phyloP scores from a whole-genome alignment of 106 monocot species.

The Vanilla planifolia region DNA sequence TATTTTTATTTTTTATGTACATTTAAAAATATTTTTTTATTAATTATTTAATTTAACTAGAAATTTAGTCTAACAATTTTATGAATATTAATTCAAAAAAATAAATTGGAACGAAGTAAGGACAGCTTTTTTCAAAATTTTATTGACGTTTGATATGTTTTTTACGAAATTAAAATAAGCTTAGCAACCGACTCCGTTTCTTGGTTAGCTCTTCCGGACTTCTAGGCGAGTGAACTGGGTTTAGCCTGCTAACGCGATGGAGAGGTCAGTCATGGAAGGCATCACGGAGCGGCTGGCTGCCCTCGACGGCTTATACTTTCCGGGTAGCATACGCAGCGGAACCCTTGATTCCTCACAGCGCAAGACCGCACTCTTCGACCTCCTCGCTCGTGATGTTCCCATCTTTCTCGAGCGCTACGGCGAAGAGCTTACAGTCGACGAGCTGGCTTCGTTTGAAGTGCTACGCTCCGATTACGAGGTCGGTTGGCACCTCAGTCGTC shows the following conservation, averaged over 20 bases:
- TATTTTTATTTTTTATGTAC: too few species aligned
- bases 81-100: too few species aligned
- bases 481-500: slow-evolving; percentile 52
- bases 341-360: slow-evolving; percentile 27
- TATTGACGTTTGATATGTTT: too few species aligned
- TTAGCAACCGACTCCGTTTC: too few species aligned
- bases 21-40: too few species aligned
- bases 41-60: too few species aligned
- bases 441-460: slow-evolving; percentile 50
- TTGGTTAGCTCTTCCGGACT: too few species aligned
- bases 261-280: slow-evolving; percentile 57
- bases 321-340: slow-evolving; percentile 25
- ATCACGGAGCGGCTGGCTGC: slow-evolving; percentile 60
- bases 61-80: too few species aligned
- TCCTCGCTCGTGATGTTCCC: slow-evolving; percentile 77
- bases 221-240: too few species aligned
- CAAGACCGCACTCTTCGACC: slow-evolving; percentile 57
- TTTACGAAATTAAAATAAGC: too few species aligned
- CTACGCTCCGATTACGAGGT: slow-evolving; percentile 66
- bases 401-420: slow-evolving; percentile 96
- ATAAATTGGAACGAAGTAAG: too few species aligned
- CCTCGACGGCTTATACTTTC: slow-evolving; percentile 72
- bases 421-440: slow-evolving; percentile 40
- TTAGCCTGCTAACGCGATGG: slow-evolving; percentile 23
- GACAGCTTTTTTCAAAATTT: too few species aligned